Evolutionary conservation across 495 filamentous ascomycete genomes (phyloP).

Genomic region (Emericellopsis terricola): DNA sequence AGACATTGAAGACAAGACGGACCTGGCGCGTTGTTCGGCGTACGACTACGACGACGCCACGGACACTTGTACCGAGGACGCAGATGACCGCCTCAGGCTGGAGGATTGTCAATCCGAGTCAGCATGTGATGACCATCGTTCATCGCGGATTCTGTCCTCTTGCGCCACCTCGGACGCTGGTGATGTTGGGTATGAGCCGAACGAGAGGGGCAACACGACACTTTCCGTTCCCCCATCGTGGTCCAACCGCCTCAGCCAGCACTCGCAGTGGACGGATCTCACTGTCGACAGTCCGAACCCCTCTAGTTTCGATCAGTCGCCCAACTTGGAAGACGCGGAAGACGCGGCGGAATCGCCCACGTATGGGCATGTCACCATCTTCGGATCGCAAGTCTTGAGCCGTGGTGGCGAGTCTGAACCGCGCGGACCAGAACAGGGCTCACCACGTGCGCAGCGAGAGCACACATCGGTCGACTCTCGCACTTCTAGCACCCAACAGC

Average conservation of each 20-base stretch:
- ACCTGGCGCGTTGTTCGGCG: not conserved
- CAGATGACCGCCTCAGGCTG: slow-evolving; percentile 2
- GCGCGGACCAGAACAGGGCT: no score
- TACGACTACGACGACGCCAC: slow-evolving; percentile 1
- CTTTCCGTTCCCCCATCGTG: slow-evolving; percentile 25
- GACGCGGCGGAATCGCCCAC: slow-evolving; percentile 7
- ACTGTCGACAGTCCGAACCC: slow-evolving; percentile 30
- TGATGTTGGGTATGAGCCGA: no score
- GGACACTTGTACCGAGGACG: slow-evolving; percentile 2
- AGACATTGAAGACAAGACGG: not conserved
- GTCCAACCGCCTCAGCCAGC: slow-evolving; percentile 28
- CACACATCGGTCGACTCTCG: no score
- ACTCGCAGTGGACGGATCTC: slow-evolving; percentile 37
- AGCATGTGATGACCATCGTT: not conserved
- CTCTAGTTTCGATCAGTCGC: slow-evolving; percentile 10
- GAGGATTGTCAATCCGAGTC: not conserved
- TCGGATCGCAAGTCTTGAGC: not conserved
- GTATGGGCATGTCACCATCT: not conserved
- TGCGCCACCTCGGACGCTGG: slow-evolving; percentile 13
- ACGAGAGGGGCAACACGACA: no score
- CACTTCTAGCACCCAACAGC: slow-evolving; percentile 18
- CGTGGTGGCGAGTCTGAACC: no score
- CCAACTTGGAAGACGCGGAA: no score
- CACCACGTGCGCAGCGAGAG: no score
- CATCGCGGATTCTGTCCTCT: slow-evolving; percentile 9